These are phyloP conservation scores for Cyamopsis tetragonoloba DNA, from an alignment of 306 rosid species.

Conservation along the genomic window DNA sequence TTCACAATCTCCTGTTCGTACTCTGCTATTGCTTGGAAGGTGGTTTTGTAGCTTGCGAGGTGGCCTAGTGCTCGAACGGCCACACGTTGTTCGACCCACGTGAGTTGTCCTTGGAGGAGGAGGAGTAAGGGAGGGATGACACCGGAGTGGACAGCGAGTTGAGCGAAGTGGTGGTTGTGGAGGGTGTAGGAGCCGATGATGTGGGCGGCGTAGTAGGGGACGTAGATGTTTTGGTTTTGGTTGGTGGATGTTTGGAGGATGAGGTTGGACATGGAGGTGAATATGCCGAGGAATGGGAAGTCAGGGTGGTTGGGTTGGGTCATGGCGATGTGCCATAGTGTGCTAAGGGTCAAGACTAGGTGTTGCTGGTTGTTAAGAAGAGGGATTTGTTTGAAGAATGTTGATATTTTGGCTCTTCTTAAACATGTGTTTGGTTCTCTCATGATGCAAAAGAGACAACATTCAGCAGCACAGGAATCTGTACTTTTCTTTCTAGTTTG, in stretches of 20 bases:
- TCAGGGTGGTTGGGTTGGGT: constrained; percentile 63
- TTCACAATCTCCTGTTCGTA: constrained; percentile 49
- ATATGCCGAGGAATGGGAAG: constrained; percentile 70
- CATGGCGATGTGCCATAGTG: constrained; percentile 72
- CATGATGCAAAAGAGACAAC: constrained; percentile 75
- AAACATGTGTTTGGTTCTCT: constrained; percentile 42
- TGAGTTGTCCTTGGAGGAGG: constrained; percentile 53
- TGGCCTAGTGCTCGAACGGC: constrained; percentile 76
- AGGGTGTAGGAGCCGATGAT: constrained; percentile 83
- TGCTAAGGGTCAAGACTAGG: constrained; percentile 55
- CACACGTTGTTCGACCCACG: constrained; percentile 84
- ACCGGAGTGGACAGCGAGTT: constrained; percentile 57
- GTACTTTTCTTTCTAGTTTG: too few species aligned
- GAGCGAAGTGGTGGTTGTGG: constrained; percentile 58
- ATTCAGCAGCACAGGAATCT: too few species aligned
- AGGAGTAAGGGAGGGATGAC: constrained; percentile 62
- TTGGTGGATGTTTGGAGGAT: too few species aligned
- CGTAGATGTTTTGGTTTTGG: constrained; percentile 63
- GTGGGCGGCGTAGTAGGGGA: constrained; percentile 86
- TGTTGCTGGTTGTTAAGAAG: constrained; percentile 36
- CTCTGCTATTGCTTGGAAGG: constrained; percentile 43
- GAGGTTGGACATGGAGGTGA: constrained; percentile 69
- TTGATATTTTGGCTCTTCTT: constrained; percentile 35
- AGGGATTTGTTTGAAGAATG: constrained; percentile 49
- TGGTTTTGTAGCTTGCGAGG: constrained; percentile 60